Percentiles rank a stretch among this genome's conserved stretches.
Evolutionary conservation across 2,329 filamentous ascomycete genomes (phyloP).

Genomic region (Arthrobotrys entomopaga): DNA sequence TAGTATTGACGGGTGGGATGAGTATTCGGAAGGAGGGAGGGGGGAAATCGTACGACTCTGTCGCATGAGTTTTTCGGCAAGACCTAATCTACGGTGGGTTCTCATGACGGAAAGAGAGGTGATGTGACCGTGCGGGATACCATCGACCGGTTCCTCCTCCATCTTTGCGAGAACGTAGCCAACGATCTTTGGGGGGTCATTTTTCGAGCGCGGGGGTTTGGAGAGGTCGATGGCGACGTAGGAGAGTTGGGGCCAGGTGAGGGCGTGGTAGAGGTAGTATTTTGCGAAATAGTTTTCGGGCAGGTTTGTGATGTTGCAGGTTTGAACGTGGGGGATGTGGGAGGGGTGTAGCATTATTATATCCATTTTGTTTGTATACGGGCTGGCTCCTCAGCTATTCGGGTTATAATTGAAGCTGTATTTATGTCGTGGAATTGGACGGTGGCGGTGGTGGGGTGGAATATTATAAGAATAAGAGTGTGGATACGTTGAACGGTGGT

Average conservation of each 20-base stretch:
- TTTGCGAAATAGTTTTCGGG: slow-evolving; percentile 99
- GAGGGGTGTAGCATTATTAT: slow-evolving; percentile 85
- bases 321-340: slow-evolving; percentile 91
- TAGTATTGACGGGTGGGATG: no score
- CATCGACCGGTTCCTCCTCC: slow-evolving; percentile 95
- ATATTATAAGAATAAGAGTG: no score
- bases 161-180: slow-evolving; percentile 99
- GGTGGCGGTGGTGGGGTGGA: neutral
- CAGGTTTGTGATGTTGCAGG: slow-evolving; percentile 98
- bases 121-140: slow-evolving; percentile 93
- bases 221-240: slow-evolving; percentile 95
- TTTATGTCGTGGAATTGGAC: neutral
- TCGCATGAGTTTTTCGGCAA: slow-evolving; percentile 97
- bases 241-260: slow-evolving; percentile 96
- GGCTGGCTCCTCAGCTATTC: neutral
- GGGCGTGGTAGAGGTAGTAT: slow-evolving; percentile 99
- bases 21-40: slow-evolving; percentile 11
- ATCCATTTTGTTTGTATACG: slow-evolving; percentile 74
- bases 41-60: slow-evolving; percentile 78
- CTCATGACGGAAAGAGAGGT: slow-evolving; percentile 95
- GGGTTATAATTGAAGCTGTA: neutral
- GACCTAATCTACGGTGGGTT: slow-evolving; percentile 87
- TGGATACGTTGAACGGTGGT: no score
- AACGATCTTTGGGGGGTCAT: slow-evolving; percentile 96
- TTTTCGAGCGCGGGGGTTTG: slow-evolving; percentile 75